Conservation (phyloP, 2,329 filamentous ascomycete genomes). For the Colletotrichum orbiculare region DNA sequence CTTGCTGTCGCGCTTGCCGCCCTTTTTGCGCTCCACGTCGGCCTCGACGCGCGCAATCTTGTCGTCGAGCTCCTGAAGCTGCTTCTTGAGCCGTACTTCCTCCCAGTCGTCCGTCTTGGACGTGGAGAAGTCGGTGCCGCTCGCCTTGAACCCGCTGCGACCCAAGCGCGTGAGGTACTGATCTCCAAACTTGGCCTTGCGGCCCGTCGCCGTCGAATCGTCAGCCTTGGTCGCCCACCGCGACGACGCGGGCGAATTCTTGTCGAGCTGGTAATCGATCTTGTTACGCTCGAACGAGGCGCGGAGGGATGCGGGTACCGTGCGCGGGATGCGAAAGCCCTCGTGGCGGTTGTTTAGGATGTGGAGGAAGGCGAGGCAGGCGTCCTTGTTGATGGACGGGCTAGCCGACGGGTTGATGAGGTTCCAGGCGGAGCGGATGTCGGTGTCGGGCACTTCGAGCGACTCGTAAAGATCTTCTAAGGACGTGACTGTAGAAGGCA, state of each 20-base stretch:
- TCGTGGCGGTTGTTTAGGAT: constrained; percentile 97
- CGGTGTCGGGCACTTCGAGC: constrained; percentile 78
- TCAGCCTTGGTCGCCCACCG: constrained; percentile 84
- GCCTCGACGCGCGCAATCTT: constrained; percentile 88
- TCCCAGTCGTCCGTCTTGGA: constrained; percentile 96
- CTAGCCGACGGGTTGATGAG: constrained; percentile 91
- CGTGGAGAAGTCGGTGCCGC: constrained; percentile 89
- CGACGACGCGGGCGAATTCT: constrained; percentile 71
- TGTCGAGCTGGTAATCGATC: constrained; percentile 95
- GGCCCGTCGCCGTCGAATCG: constrained; percentile 83
- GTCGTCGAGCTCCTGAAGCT: constrained; percentile 87
- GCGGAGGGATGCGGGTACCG: constrained; percentile 89
- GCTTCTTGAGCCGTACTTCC: constrained; percentile 93
- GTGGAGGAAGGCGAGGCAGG: constrained; percentile 92
- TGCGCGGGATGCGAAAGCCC: constrained; percentile 91
- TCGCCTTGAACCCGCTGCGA: constrained; percentile 80
- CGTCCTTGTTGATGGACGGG: constrained; percentile 91
- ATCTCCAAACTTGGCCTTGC: constrained; percentile 97
- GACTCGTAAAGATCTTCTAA: constrained; percentile 88
- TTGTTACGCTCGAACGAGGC: constrained; percentile 94
- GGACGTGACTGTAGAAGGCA: constrained; percentile 70
- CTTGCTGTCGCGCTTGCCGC: constrained; percentile 78
- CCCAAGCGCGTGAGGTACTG: constrained; percentile 94
- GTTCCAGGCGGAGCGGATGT: constrained; percentile 95
- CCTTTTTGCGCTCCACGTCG: constrained; percentile 72